Evolutionary conservation across 2,329 filamentous ascomycete genomes (phyloP), one percentile per base, ranked within the genome.

Genomic region (Fusarium setosum): DNA sequence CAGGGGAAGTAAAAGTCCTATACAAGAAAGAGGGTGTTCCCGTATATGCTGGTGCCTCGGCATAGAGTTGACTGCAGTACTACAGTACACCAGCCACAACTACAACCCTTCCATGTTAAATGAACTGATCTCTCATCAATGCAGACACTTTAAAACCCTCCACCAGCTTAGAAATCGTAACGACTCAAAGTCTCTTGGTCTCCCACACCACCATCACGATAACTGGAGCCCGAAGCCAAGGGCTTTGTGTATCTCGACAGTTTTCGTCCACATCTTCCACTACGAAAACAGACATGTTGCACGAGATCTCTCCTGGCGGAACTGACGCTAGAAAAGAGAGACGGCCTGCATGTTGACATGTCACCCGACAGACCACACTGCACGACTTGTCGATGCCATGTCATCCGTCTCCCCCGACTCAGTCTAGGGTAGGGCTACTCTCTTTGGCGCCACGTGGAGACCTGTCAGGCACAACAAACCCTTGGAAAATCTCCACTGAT

Each of bases 381-480:
- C 32, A n/a, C 15, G n/a, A 37, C 35, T 18, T 12, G n/a, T 32
- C 13, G 13, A 13, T 18, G 18, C 48, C 48, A 29, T 24, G 31
- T 18, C 20, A n/a, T 23, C n/a, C 40, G 24, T 54, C 48, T n/a
- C n/a, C n/a, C 26, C 26, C 26, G 26, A 12, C 26, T 8, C 9
- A 9, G 9, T 67, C 21, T 45, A 53, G 32, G 52, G 59, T 60
- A 67, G 49, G 61, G 45, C 45, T 61, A 50, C 8, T 38, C 37
- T 35, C 40, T 48, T 63, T 53, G n/a, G 26, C 62, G 60, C 67
- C 67, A 70, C 67, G 67, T 67, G 65, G 50, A 55, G 60, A 59
- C 59, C 48, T 69, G 67, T 55, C 67, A 70, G 67, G 61, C 32
- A 65, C 56, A 59, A 59, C n/a, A n/a, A n/a, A n/a, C n/a, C n/a